These are phyloP conservation scores for Corchorus capsularis DNA, from an alignment of 345 rosid species.

Conservation along the genomic window DNA sequence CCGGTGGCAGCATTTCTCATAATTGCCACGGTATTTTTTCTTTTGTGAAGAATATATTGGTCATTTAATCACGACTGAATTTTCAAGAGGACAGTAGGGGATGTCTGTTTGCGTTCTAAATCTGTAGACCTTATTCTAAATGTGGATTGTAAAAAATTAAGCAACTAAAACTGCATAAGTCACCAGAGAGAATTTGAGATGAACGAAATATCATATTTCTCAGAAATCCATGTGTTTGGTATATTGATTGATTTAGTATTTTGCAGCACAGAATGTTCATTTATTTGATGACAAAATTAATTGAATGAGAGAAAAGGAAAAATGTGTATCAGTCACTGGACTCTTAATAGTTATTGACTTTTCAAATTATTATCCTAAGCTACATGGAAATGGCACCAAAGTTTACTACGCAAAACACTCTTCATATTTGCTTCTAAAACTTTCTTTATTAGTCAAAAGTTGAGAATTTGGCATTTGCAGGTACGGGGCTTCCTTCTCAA, in stretches of 20 bases:
- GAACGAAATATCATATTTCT: neutral
- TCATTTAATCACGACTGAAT: neutral
- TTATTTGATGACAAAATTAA: neutral
- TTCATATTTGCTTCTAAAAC: slow-evolving; percentile 7
- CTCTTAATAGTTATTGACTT: slow-evolving; percentile 9
- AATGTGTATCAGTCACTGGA: neutral
- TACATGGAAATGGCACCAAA: neutral
- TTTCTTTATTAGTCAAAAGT: slow-evolving; percentile 9
- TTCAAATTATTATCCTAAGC: neutral
- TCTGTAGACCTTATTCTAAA: neutral
- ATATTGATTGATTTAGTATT: neutral
- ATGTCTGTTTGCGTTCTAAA: slow-evolving; percentile 7
- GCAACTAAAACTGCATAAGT: slow-evolving; percentile 3
- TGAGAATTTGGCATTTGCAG: slow-evolving; percentile 40
- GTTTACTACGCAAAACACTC: neutral
- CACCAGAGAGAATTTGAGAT: neutral
- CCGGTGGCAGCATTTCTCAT: slow-evolving; percentile 92
- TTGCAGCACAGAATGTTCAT: neutral
- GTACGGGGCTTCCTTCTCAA: slow-evolving; percentile 96
- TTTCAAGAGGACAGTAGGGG: neutral
- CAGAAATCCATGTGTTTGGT: neutral
- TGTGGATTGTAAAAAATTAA: neutral
- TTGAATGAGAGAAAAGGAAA: neutral
- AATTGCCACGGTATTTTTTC: slow-evolving; percentile 68
- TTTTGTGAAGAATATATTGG: slow-evolving; percentile 14